Percentiles rank a stretch among this genome's conserved stretches.
These are phyloP conservation scores for Naegleria fowleri DNA, from an alignment of 208 protist genomes.

Conservation along the genomic window DNA sequence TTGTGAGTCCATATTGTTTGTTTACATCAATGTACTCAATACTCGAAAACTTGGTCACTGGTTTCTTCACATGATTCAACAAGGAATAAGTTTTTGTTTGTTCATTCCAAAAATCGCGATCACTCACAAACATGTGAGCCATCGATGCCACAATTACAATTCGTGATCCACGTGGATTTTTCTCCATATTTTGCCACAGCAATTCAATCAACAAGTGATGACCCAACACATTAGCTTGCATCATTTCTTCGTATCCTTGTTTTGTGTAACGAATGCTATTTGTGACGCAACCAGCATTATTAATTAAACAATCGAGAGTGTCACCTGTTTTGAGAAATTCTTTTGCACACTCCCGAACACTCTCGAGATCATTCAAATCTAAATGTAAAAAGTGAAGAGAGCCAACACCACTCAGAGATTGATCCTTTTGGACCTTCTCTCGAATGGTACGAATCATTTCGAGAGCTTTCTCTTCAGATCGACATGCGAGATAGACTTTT, in stretches of 20 bases:
- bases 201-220: not conserved
- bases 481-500: constrained; percentile 55
- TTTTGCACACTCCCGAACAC: not conserved
- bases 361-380: not conserved
- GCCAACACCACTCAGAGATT: too few relatives aligned
- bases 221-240: not conserved
- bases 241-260: not conserved
- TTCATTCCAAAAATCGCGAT: not conserved
- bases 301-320: not conserved
- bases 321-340: not conserved
- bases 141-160: not conserved
- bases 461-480: constrained; percentile 43
- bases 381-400: not conserved
- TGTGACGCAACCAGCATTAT: not conserved
- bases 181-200: not conserved
- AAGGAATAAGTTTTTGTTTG: not conserved
- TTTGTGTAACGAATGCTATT: not conserved
- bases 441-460: constrained; percentile 46
- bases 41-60: not conserved
- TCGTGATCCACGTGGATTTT: not conserved
- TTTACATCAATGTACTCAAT: not conserved
- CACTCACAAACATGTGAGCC: not conserved
- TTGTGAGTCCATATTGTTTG: not conserved
- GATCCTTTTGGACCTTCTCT: not conserved
- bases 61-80: not conserved